phyloP scores from a whole-genome alignment of 495 filamentous ascomycete species.

The Penicillium daleae region DNA sequence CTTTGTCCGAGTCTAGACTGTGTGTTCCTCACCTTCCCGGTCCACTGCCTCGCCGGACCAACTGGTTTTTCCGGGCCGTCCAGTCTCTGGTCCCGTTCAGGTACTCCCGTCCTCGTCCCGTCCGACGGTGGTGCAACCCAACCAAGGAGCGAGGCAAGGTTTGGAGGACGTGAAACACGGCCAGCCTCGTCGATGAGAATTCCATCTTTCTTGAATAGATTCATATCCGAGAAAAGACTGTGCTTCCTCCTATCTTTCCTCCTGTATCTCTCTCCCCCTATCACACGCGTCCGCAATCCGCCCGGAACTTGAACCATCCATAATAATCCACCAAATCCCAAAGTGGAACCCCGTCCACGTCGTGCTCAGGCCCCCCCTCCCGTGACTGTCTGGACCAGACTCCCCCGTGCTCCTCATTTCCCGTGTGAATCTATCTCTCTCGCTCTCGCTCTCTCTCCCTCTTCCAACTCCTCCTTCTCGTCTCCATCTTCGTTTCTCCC shows the following conservation, averaged over 20 bases:
- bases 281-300: background rate
- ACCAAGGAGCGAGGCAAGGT: background rate
- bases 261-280: background rate
- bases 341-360: conserved; percentile 9
- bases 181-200: background rate
- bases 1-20: conserved; percentile 25
- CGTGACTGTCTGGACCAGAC: background rate
- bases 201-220: background rate
- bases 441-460: too few species aligned
- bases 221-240: too few species aligned
- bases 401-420: conserved; percentile 8
- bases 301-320: background rate
- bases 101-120: background rate
- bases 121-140: background rate
- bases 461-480: conserved; percentile 1
- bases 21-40: background rate
- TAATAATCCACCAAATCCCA: background rate
- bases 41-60: background rate
- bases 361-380: conserved; percentile 10
- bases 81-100: background rate
- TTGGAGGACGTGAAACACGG: background rate
- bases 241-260: background rate
- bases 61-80: too few species aligned
- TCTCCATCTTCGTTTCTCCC: background rate
- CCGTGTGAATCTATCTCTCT: background rate